Base-by-base conservation (phyloP, 108 stramenopile species). In the Conticribra guillardii region DNA sequence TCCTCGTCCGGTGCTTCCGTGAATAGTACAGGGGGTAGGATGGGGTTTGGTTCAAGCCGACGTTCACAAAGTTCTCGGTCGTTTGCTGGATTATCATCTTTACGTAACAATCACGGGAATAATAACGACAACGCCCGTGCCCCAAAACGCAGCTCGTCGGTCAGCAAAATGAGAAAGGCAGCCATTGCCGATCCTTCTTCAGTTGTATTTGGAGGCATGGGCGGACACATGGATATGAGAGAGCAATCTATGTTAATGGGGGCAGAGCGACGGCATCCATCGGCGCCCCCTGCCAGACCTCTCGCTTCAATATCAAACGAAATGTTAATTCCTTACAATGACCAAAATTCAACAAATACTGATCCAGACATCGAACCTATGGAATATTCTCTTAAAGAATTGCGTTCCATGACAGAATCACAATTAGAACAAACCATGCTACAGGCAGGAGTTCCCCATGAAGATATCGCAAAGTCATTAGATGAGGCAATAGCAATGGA, bases 331-430 rank as follows among this genome's bases (percentile, higher is more conserved):
- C n/a, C n/a, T n/a, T n/a, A n/a, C n/a, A n/a, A n/a, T n/a, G n/a
- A n/a, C n/a, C n/a, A n/a, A n/a, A n/a, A n/a, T n/a, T n/a, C n/a
- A n/a, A n/a, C n/a, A n/a, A n/a, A n/a, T n/a, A n/a, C n/a, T n/a
- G n/a, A 49, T 2, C 26, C 14, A 3, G 37, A 24, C 0, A 27
- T 21, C 64, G 46, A 60, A 34, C 68, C 69, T 9, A 53, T 64
- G 47, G 76, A 77, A 45, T 64, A 64, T 54, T 77, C 76, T n/a
- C 49, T 70, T 9, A 53, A 55, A 3, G 67, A 77, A 57, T 59
- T 77, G 55, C 66, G 69, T 15, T 30, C 53, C 41, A 69, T 77
- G 76, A 37, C 55, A 31, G 57, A 58, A 45, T n/a, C 28, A 1
- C 60, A 77, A 46, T 56, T 77, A 30, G 49, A 54, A 45, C 28